These are phyloP conservation scores for Phylloporus arenicola DNA, from an alignment of 768 basidiomycete species.

Conservation along the genomic window DNA sequence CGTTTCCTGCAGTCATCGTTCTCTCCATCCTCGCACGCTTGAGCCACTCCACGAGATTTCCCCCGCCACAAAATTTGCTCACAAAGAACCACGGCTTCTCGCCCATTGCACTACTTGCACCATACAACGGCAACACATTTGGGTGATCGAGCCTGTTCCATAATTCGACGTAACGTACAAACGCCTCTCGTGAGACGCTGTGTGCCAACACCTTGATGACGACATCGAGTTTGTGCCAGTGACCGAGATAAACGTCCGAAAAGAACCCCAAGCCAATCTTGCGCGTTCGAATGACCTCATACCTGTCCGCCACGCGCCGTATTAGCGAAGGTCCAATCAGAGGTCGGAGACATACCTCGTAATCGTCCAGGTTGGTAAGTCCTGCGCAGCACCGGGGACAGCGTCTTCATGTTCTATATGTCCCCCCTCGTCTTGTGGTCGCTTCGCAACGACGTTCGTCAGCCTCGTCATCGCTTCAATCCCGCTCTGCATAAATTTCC, in stretches of 20 bases:
- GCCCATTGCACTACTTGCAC: slow-evolving; percentile 66
- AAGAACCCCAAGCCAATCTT: slow-evolving; percentile 72
- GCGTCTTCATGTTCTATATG: neutral
- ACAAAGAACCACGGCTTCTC: slow-evolving; percentile 79
- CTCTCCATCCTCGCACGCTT: slow-evolving; percentile 24
- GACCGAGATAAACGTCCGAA: slow-evolving; percentile 73
- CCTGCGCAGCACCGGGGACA: slow-evolving; percentile 4
- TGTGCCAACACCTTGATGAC: slow-evolving; percentile 70
- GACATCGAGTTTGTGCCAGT: slow-evolving; percentile 60
- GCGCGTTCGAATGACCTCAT: slow-evolving; percentile 67
- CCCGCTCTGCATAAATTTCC: slow-evolving; percentile 66
- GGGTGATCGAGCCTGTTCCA: slow-evolving; percentile 69
- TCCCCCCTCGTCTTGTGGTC: neutral
- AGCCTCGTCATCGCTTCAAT: slow-evolving; percentile 66
- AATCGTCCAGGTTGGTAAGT: slow-evolving; percentile 71
- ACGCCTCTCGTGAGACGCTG: slow-evolving; percentile 56
- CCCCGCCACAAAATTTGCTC: slow-evolving; percentile 63
- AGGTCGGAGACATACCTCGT: slow-evolving; percentile 40
- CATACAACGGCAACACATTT: slow-evolving; percentile 68
- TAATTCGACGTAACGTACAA: slow-evolving; percentile 62
- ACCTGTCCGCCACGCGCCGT: slow-evolving; percentile 33
- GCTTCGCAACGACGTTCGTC: slow-evolving; percentile 31
- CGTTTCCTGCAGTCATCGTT: neutral
- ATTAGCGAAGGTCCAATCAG: neutral
- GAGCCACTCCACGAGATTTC: slow-evolving; percentile 58